Base-by-base conservation (phyloP, 768 basidiomycete species). In the Agaricus subrufescens region DNA sequence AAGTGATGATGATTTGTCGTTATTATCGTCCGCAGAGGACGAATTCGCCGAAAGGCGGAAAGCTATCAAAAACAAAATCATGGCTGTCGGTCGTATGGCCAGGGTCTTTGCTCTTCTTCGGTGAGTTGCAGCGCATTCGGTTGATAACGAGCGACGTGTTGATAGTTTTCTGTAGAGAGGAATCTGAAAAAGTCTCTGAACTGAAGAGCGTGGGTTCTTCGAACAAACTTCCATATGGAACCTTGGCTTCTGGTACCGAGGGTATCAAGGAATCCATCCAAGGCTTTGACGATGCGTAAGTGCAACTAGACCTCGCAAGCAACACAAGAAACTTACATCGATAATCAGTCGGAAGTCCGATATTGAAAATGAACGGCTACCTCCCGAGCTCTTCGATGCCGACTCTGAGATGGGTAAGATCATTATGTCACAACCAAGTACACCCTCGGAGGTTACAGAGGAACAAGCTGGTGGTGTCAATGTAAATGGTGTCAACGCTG, bases 311-410 rank as follows among this genome's bases (percentile, higher is more conserved):
- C n/a, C 10, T 37, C 15, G 25, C 19, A 46, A 10, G 27, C 4
- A 38, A 37, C 5, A 6, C 3, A 25, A 9, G 12, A 37, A 0
- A 3, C 23, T 44, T n/a, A 38, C 30, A 12, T 26, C 43, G n/a
- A 31, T 25, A 10, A 31, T 26, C 61, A 95, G 94, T 42, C 93
- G 94, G 58, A 95, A 94, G 75, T 93, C 91, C 44, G 97, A 98
- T 76, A 98, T 98, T 62, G 96, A 98, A 73, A 98, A 98, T 73
- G 97, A 99, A 71, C 88, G 94, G 34, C 77, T 98, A n/a, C 97
- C 96, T 2, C 96, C 96, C 2, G 94, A 98, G 14, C 79, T 99
- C 15, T 89, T 93, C 67, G 95, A 98, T 65, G 87, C 85, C 5
- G 74, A 80, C 60, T 86, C 84, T 9, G 82, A 82, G 60, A 85